Percentiles rank a stretch among this genome's conserved stretches.
phyloP scores from a whole-genome alignment of 2,329 filamentous ascomycete species.

The Fusarium caatingaense region DNA sequence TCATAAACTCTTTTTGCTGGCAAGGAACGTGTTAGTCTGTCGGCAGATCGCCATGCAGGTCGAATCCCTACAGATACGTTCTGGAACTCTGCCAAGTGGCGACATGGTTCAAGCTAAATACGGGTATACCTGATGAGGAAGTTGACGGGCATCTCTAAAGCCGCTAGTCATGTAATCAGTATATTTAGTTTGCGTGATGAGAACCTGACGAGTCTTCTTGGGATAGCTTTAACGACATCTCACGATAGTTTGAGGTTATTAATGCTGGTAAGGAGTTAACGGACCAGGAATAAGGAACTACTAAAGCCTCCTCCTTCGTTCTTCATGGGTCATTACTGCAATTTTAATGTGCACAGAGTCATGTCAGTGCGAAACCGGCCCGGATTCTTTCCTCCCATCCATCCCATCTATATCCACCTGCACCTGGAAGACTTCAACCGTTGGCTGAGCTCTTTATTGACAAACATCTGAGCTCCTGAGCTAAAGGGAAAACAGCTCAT shows the following conservation, averaged over 20 bases:
- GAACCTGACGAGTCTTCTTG: conserved; percentile 23
- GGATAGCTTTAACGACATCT: conserved; percentile 18
- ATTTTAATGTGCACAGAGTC: neutral
- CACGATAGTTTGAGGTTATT: conserved; percentile 4
- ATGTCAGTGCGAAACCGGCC: conserved; percentile 23
- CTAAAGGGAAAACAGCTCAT: neutral
- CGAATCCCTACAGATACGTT: conserved; percentile 14
- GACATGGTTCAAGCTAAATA: conserved; percentile 24
- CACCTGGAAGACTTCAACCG: conserved; percentile 2
- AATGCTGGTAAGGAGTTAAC: conserved; percentile 16
- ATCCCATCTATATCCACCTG: conserved; percentile 10
- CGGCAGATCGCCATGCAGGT: conserved; percentile 32
- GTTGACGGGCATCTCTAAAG: conserved; percentile 28
- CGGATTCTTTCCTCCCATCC: conserved; percentile 12
- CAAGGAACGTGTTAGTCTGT: conserved; percentile 12
- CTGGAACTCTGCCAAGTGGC: conserved; percentile 28
- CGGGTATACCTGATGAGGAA: conserved; percentile 35
- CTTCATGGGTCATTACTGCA: neutral
- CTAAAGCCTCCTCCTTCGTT: conserved; percentile 6
- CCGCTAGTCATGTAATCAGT: conserved; percentile 31
- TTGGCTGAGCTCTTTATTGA: conserved; percentile 1
- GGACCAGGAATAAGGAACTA: conserved; percentile 3
- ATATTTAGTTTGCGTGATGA: conserved; percentile 14
- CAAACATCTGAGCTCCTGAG: neutral
- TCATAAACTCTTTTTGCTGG: conserved; percentile 6